Evolutionary conservation across 345 rosid genomes (phyloP).

Genomic region (Odontarrhena argentea): DNA sequence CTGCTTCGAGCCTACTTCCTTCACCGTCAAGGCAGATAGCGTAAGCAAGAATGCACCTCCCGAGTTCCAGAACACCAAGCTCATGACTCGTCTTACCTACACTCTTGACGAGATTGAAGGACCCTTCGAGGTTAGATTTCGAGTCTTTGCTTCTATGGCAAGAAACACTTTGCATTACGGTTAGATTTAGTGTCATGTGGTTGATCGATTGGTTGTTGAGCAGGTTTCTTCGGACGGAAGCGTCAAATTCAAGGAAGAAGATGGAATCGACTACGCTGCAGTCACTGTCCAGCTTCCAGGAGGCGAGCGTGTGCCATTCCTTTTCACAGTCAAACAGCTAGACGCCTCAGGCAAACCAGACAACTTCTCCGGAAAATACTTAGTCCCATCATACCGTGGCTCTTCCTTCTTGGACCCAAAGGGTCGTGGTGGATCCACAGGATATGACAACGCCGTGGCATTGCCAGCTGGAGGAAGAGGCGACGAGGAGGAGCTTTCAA

Average conservation of each 20-base stretch:
- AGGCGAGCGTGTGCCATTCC: constrained; percentile 93
- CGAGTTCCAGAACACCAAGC: constrained; percentile 92
- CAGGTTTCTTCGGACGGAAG: constrained; percentile 60
- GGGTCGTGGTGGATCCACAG: constrained; percentile 94
- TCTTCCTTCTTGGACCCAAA: constrained; percentile 98
- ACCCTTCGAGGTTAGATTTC: constrained; percentile 66
- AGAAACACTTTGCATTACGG: background rate
- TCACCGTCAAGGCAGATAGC: constrained; percentile 91
- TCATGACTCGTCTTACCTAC: constrained; percentile 97
- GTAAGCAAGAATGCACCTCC: constrained; percentile 83
- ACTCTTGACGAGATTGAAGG: constrained; percentile 97
- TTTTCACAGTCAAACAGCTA: constrained; percentile 85
- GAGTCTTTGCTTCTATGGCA: background rate
- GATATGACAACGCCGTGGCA: constrained; percentile 88
- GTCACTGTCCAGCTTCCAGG: constrained; percentile 95
- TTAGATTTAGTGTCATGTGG: constrained; percentile 13
- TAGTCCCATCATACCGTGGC: constrained; percentile 91
- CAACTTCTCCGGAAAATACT: constrained; percentile 67
- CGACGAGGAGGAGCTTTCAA: constrained; percentile 82
- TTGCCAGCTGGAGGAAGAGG: constrained; percentile 84
- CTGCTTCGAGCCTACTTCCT: constrained; percentile 95
- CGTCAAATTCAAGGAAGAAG: constrained; percentile 84
- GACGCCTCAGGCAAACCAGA: constrained; percentile 92
- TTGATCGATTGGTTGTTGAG: constrained; percentile 1
- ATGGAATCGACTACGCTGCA: constrained; percentile 93